A percentile compares a stretch with the other conserved stretches of the same genome.
Evolutionary conservation across 768 basidiomycete genomes (phyloP).

Genomic region (Kondoa subrosea): DNA sequence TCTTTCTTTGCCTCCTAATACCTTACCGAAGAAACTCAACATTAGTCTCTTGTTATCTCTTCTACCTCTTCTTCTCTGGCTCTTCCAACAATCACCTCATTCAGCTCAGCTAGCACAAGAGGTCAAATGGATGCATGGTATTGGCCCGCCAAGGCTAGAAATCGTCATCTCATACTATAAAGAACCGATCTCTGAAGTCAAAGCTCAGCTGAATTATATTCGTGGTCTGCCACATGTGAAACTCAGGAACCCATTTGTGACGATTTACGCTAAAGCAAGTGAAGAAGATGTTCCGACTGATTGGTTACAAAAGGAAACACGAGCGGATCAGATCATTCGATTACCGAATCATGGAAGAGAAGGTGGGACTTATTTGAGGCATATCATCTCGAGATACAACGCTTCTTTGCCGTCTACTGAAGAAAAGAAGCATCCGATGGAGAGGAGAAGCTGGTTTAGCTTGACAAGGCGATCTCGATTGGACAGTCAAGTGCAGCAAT

Average conservation of each 20-base stretch:
- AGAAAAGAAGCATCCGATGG: not conserved
- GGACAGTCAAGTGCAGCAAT: not conserved
- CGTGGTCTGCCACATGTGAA: not conserved
- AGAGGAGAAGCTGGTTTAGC: not conserved
- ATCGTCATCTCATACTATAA: not conserved
- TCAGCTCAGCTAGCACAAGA: not conserved
- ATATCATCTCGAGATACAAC: not conserved
- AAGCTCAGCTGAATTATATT: not conserved
- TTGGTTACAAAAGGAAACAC: not conserved
- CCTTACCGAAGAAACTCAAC: not conserved
- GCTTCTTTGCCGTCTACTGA: not conserved
- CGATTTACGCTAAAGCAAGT: not conserved
- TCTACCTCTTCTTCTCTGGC: not conserved
- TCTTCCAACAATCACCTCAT: not conserved
- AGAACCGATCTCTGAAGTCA: not conserved
- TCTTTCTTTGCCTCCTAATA: not conserved
- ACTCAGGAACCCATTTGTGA: not conserved
- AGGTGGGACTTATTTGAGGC: not conserved
- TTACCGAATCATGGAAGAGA: not conserved
- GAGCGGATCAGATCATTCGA: not conserved
- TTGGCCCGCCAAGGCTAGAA: not conserved
- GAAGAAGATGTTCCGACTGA: not conserved
- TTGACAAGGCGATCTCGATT: not conserved
- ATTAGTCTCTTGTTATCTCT: not conserved
- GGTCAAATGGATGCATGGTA: not conserved